Conservation (phyloP, 331 rosid genomes). For the Quercus phellos region DNA sequence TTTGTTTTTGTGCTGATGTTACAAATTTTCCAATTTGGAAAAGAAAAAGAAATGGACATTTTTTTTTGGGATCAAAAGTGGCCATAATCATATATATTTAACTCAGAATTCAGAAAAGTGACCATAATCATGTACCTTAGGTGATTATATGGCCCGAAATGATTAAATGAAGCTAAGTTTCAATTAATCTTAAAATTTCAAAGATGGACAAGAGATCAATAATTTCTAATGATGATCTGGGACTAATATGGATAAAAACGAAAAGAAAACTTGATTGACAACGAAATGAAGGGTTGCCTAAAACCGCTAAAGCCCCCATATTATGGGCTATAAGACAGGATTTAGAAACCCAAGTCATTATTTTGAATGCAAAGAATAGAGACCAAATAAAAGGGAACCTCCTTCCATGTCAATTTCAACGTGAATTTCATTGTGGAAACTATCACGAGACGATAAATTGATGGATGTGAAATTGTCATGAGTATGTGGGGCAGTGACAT, state of each 20-base stretch:
- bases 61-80: background rate
- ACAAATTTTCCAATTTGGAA: too few relatives aligned
- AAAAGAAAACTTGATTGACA: background rate
- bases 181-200: background rate
- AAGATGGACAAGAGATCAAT: background rate
- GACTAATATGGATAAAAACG: background rate
- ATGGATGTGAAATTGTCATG: background rate
- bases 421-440: background rate
- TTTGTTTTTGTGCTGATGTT: too few relatives aligned
- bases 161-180: too few relatives aligned
- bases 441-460: slow-evolving; percentile 28
- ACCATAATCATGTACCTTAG: too few relatives aligned
- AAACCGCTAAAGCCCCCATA: background rate
- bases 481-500: background rate
- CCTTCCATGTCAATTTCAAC: background rate
- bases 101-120: too few relatives aligned
- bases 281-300: background rate
- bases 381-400: background rate
- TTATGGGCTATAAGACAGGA: background rate
- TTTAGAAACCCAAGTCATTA: background rate
- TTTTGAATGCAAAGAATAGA: slow-evolving; percentile 10
- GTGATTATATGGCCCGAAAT: too few relatives aligned
- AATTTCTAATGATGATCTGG: background rate
- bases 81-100: background rate
- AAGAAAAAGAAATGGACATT: too few relatives aligned